Evolutionary conservation across 208 protist genomes (phyloP), one percentile per base, ranked within the genome.

Genomic region (Acanthamoeba quina): DNA sequence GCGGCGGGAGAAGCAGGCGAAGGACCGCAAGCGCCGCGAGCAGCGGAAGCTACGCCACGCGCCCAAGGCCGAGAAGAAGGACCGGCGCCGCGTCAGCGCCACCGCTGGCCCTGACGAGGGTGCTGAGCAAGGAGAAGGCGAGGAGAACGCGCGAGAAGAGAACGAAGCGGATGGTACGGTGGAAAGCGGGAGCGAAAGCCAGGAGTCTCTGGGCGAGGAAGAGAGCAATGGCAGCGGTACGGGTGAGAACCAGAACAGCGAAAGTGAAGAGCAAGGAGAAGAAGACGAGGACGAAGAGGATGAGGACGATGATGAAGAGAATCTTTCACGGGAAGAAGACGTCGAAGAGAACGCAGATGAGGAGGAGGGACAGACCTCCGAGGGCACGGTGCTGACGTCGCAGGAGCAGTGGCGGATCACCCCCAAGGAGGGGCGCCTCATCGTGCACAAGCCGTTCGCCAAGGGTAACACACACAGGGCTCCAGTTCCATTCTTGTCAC

Each of bases 371-470:
- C 24, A 66, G 82, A 90, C 24, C 24, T 54, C 29, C 29, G 11
- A 68, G 29, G 17, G 19, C 82, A 90, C 72, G 82, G n/a, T 66
- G 44, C 34, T 31, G 19, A 74, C 9, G 76, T 78, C 88, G 9
- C 88, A 92, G 31, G 88, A 92, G 64, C 9, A n/a, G 24, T 19
- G 52, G 31, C 88, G 24, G 41, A 37, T 78, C 17, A 29, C 11
- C 15, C 21, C 64, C 26, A 74, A 72, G 31, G 19, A 17, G 24
- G 88, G 88, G 26, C 56, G 88, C 13, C 13, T 92, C 29, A 78
- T 92, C 47, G 88, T 92, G 41, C 88, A 92, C 15, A 56, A 80
- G 64, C 88, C 88, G 9, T 92, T 92, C 31, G 88, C 92, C 21
- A 92, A 92, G 37, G 62, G 86, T 54, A 64, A 2, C 3, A 5